These are phyloP conservation scores for Graphiopsis chlorocephala DNA, from an alignment of 2,329 filamentous ascomycete genomes.

Conservation along the genomic window DNA sequence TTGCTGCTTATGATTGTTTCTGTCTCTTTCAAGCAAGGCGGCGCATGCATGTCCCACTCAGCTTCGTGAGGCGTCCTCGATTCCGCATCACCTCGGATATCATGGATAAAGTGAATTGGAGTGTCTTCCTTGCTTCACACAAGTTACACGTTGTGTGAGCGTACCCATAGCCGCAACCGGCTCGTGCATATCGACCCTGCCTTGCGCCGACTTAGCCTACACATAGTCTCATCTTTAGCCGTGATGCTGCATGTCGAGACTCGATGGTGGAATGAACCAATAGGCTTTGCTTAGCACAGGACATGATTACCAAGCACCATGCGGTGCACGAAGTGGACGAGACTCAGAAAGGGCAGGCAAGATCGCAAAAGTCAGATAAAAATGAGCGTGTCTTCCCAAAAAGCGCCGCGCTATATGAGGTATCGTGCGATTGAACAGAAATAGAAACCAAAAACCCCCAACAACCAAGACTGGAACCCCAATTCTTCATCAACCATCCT, in stretches of 20 bases:
- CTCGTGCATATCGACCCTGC: background rate
- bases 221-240: background rate
- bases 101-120: too few species aligned
- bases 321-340: background rate
- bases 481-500: background rate
- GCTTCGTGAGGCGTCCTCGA: too few species aligned
- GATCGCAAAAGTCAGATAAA: background rate
- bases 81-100: too few species aligned
- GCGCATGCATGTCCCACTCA: background rate
- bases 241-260: too few species aligned
- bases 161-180: background rate
- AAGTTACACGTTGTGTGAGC: too few species aligned
- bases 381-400: background rate
- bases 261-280: too few species aligned
- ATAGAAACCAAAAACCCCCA: background rate
- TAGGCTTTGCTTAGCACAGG: too few species aligned
- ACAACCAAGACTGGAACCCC: background rate
- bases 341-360: background rate
- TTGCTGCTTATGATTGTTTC: too few species aligned
- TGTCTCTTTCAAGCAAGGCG: background rate
- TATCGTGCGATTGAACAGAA: conserved; percentile 12
- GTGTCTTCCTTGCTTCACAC: too few species aligned
- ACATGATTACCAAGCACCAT: too few species aligned
- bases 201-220: background rate
- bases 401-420: conserved; percentile 7